A percentile compares a stretch with the other conserved stretches of the same genome.
Evolutionary conservation across 2,329 filamentous ascomycete genomes (phyloP).

Genomic region (Aspergillus carbonarius): DNA sequence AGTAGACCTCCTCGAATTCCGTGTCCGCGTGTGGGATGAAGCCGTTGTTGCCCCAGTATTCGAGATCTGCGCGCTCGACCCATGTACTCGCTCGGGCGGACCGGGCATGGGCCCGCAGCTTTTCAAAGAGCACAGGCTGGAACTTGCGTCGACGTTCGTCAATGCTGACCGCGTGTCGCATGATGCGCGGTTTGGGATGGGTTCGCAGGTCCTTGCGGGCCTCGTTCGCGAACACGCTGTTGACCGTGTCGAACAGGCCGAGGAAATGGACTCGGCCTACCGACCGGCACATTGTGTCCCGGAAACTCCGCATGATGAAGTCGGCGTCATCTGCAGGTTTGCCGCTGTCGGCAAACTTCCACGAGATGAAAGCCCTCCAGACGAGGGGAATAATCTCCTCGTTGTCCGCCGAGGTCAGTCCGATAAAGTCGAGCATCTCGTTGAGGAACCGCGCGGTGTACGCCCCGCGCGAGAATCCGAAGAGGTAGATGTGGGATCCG

Average conservation of each 20-base stretch:
- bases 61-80: conserved; percentile 21
- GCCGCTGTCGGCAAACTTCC: conserved; percentile 15
- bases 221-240: conserved; percentile 24
- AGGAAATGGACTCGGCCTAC: conserved; percentile 22
- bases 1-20: conserved; percentile 71
- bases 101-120: background rate
- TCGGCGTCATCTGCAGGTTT: conserved; percentile 3
- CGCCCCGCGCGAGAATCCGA: conserved; percentile 26
- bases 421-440: conserved; percentile 23
- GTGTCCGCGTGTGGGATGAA: background rate
- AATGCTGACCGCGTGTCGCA: conserved; percentile 55
- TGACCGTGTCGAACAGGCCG: conserved; percentile 29
- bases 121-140: conserved; percentile 22
- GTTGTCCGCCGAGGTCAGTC: conserved; percentile 21
- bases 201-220: conserved; percentile 10
- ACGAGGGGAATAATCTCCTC: conserved; percentile 22
- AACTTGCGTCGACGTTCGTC: conserved; percentile 57
- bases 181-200: conserved; percentile 43
- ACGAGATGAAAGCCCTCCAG: conserved; percentile 17
- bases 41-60: background rate
- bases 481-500: conserved; percentile 22
- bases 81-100: conserved; percentile 10
- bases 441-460: conserved; percentile 27
- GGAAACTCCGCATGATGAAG: conserved; percentile 7
- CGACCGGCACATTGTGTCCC: conserved; percentile 21